Conservation (phyloP, 805 yeast species). For the Kuraishia molischiana region DNA sequence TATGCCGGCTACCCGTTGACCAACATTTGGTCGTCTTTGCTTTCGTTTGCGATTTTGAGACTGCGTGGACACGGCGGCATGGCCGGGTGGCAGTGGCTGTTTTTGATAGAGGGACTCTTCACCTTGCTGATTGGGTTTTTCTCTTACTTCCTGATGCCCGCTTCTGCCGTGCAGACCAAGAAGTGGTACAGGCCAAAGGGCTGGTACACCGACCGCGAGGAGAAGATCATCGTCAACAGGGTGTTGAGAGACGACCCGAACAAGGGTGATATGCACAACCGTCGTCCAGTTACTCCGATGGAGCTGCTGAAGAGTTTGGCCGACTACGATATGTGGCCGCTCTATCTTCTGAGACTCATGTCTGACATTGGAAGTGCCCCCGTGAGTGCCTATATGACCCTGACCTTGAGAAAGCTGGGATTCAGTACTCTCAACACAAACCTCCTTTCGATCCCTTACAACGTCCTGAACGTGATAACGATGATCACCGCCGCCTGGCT, state of each 20-base stretch:
- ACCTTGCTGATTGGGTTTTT: constrained; percentile 43
- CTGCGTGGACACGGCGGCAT: constrained; percentile 34
- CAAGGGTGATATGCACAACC: constrained; percentile 56
- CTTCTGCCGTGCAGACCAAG: constrained; percentile 22
- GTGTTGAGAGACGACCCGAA: constrained; percentile 55
- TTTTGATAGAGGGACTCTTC: constrained; percentile 51
- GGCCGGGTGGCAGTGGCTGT: constrained; percentile 59
- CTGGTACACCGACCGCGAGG: constrained; percentile 44
- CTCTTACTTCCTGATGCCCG: constrained; percentile 20
- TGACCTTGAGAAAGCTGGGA: constrained; percentile 38
- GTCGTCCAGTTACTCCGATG: constrained; percentile 36
- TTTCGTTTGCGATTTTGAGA: constrained; percentile 35
- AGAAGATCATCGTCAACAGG: constrained; percentile 46
- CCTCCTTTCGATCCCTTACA: constrained; percentile 41
- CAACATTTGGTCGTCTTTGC: constrained; percentile 32
- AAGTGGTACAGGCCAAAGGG: constrained; percentile 17
- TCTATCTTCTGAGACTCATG: constrained; percentile 35
- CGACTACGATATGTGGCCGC: constrained; percentile 49
- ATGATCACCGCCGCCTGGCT: constrained; percentile 25
- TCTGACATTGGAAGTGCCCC: constrained; percentile 27
- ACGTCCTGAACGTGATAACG: constrained; percentile 24
- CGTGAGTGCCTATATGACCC: constrained; percentile 33
- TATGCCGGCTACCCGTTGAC: constrained; percentile 41
- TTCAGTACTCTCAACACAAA: constrained; percentile 43
- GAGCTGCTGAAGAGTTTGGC: constrained; percentile 28